These are phyloP conservation scores for Tuber borchii DNA, from an alignment of 495 filamentous ascomycete genomes.

Conservation along the genomic window DNA sequence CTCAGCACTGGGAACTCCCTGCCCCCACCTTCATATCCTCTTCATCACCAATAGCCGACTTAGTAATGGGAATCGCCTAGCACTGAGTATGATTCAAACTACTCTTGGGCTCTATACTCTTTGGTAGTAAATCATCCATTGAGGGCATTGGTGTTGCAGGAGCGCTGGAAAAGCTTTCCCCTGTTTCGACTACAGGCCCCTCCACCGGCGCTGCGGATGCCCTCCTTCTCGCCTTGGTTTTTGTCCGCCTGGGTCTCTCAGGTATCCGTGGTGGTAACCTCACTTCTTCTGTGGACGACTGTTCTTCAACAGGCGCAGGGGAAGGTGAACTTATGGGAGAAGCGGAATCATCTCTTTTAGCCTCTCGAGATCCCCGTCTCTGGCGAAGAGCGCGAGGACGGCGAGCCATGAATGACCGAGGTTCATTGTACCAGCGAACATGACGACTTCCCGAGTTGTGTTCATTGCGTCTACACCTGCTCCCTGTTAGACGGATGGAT, in stretches of 20 bases:
- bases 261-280: conserved; percentile 17
- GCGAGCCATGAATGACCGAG: conserved; percentile 90
- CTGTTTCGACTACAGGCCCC: conserved; percentile 8
- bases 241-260: conserved; percentile 22
- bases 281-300: conserved; percentile 9
- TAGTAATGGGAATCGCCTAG: too few relatives aligned
- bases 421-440: conserved; percentile 87
- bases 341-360: conserved; percentile 19
- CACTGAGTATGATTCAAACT: too few relatives aligned
- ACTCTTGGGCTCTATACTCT: conserved; percentile 12
- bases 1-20: too few relatives aligned
- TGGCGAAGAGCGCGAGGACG: conserved; percentile 71
- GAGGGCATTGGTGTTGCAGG: conserved; percentile 15
- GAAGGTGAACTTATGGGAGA: conserved; percentile 26
- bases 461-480: conserved; percentile 86
- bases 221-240: conserved; percentile 21
- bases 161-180: conserved; percentile 8
- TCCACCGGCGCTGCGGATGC: conserved; percentile 1
- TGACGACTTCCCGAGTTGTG: conserved; percentile 79
- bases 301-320: conserved; percentile 17
- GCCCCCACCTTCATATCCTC: too few relatives aligned
- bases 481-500: conserved; percentile 10
- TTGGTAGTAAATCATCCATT: conserved; percentile 21
- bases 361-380: conserved; percentile 23
- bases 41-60: too few relatives aligned